Conservation (phyloP, 2,329 filamentous ascomycete genomes). For the Rhynchosporium secalis region DNA sequence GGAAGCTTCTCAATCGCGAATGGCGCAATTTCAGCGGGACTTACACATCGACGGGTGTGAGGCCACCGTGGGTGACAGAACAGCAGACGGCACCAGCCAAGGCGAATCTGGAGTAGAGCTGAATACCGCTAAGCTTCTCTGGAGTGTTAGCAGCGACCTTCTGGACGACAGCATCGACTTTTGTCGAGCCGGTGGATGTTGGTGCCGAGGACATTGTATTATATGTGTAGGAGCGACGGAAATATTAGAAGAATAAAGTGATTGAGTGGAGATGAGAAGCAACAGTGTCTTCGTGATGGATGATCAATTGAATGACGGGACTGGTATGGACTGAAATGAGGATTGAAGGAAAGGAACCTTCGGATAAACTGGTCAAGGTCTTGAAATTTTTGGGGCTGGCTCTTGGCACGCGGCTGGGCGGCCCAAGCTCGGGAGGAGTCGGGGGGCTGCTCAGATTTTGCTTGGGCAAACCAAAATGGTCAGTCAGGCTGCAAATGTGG, state of each 20-base stretch:
- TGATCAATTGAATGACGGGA: slow-evolving; percentile 13
- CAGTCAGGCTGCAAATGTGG: background rate
- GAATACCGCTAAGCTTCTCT: slow-evolving; percentile 59
- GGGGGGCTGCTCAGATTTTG: slow-evolving; percentile 1
- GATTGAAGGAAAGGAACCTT: slow-evolving; percentile 1
- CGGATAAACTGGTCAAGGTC: slow-evolving; percentile 3
- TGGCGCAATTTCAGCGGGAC: slow-evolving; percentile 46
- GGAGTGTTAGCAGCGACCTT: slow-evolving; percentile 38
- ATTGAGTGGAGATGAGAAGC: slow-evolving; percentile 33
- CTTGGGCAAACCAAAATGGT: background rate
- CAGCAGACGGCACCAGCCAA: slow-evolving; percentile 98
- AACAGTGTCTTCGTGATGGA: slow-evolving; percentile 21
- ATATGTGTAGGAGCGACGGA: slow-evolving; percentile 25
- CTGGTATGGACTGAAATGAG: background rate
- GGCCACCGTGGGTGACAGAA: slow-evolving; percentile 92
- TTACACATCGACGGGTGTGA: slow-evolving; percentile 99
- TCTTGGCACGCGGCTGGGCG: slow-evolving; percentile 8
- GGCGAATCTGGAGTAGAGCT: slow-evolving; percentile 93
- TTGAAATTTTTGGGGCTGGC: slow-evolving; percentile 13
- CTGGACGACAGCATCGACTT: slow-evolving; percentile 40
- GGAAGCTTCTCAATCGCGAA: slow-evolving; percentile 22
- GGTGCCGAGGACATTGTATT: slow-evolving; percentile 33
- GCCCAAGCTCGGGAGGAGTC: slow-evolving; percentile 6
- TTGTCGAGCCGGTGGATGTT: slow-evolving; percentile 37
- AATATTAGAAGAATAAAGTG: slow-evolving; percentile 28